Evolutionary conservation across 352 stramenopile species (phyloP), one percentile per base, ranked within the genome.

Genomic region (Phytophthora rubi): DNA sequence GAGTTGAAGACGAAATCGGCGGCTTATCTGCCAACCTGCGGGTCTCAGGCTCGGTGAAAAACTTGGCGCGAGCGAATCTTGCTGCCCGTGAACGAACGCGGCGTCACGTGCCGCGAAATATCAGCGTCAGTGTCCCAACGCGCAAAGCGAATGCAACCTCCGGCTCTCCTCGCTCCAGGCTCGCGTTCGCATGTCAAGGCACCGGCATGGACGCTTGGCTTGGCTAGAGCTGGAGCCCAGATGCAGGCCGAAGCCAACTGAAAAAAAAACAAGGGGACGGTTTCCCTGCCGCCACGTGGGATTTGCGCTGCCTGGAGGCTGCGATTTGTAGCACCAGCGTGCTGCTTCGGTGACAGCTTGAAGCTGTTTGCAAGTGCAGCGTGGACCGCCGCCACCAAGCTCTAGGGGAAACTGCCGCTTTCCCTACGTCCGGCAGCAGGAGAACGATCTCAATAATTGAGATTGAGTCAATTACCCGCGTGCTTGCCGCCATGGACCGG

Each of bases 321-420:
- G 30, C 61, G 67, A 74, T 74, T 74, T 74, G 67, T 54, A 51
- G 67, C 59, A 73, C 60, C 9, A 60, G 37, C 55, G 9, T 13
- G 15, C 33, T 51, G 63, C 28, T 44, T 37, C 30, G n/a, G 26
- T 59, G 54, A 59, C 62, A 49, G 8, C 26, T 59, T 55, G 32
- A 56, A 49, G 44, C 18, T 7, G 42, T n/a, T 15, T 48, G 57
- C 56, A 16, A 16, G n/a, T n/a, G 18, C 21, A 35, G 13, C 45
- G 45, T 53, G 49, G 55, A 44, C 56, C 48, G 39, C 16, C 23
- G 44, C 10, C 6, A 5, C 26, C 28, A 6, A 52, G 37, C 55
- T 12, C 47, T 39, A 32, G 45, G 30, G 33, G 65, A 63, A 68
- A 72, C 65, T 72, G 65, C 42, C 18, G 6, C 16, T 39, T 49